These are phyloP conservation scores for Starmerella powellii DNA, from an alignment of 805 yeast species.

Conservation along the genomic window DNA sequence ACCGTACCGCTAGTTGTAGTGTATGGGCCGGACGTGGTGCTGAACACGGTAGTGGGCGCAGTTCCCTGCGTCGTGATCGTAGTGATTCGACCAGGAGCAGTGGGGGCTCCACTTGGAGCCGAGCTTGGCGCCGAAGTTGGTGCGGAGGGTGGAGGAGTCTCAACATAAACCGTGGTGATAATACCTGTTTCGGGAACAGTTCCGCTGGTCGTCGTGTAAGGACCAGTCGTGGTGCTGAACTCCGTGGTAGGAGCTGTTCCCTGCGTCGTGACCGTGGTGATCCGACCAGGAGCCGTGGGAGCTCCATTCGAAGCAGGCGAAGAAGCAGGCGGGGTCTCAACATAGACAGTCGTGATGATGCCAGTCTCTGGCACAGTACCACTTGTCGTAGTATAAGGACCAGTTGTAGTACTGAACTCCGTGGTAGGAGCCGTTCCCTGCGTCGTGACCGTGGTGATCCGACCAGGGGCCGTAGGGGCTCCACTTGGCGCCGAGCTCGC, in stretches of 20 bases:
- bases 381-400: neutral
- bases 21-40: no score
- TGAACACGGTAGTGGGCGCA: no score
- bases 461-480: neutral
- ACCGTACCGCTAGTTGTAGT: no score
- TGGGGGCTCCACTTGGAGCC: neutral
- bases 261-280: no score
- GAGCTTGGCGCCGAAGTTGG: no score
- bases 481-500: neutral
- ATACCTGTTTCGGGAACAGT: neutral
- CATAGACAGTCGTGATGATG: neutral
- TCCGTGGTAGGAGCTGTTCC: no score
- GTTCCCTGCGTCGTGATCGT: no score
- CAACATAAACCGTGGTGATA: neutral
- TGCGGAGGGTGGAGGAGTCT: conserved; percentile 1
- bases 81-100: neutral
- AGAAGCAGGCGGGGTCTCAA: neutral
- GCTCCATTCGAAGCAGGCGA: neutral
- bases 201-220: no score
- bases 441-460: no score
- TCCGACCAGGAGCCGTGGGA: neutral
- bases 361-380: conserved; percentile 1
- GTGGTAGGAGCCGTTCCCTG: no score
- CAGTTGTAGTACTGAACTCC: no score
- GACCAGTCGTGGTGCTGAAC: no score